Evolutionary conservation across 2,329 filamentous ascomycete genomes (phyloP).

Genomic region (Talaromyces islandicus): DNA sequence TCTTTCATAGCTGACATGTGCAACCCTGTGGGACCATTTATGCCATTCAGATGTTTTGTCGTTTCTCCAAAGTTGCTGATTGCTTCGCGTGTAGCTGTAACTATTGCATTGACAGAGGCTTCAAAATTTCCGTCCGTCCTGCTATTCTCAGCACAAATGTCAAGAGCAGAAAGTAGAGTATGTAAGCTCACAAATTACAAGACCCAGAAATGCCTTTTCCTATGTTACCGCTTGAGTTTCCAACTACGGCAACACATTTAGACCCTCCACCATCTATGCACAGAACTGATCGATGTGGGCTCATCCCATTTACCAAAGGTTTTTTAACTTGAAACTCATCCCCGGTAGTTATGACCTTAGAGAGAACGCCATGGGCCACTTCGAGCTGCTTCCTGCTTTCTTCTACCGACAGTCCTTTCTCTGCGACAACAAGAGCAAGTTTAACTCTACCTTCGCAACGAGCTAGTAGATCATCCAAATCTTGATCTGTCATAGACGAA

Average conservation of each 20-base stretch:
- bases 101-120: too few relatives aligned
- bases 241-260: conserved; percentile 36
- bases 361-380: conserved; percentile 20
- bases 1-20: too few relatives aligned
- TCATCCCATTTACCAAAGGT: too few relatives aligned
- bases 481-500: conserved; percentile 15
- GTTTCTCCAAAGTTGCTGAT: conserved; percentile 13
- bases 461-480: conserved; percentile 23
- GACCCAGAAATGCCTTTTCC: conserved; percentile 29
- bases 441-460: conserved; percentile 28
- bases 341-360: too few relatives aligned
- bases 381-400: conserved; percentile 18
- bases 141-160: too few relatives aligned
- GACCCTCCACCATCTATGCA: conserved; percentile 41
- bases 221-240: conserved; percentile 18
- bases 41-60: neutral
- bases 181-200: conserved; percentile 33
- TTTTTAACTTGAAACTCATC: too few relatives aligned
- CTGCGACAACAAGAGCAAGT: conserved; percentile 24
- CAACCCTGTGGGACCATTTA: too few relatives aligned
- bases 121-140: conserved; percentile 18
- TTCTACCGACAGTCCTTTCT: conserved; percentile 19
- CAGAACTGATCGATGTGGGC: conserved; percentile 21
- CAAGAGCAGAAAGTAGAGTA: too few relatives aligned
- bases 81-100: too few relatives aligned